A percentile compares a stretch with the other conserved stretches of the same genome.
phyloP scores from a whole-genome alignment of 176 grass and related monocot genomes.

The Poa pratensis region DNA sequence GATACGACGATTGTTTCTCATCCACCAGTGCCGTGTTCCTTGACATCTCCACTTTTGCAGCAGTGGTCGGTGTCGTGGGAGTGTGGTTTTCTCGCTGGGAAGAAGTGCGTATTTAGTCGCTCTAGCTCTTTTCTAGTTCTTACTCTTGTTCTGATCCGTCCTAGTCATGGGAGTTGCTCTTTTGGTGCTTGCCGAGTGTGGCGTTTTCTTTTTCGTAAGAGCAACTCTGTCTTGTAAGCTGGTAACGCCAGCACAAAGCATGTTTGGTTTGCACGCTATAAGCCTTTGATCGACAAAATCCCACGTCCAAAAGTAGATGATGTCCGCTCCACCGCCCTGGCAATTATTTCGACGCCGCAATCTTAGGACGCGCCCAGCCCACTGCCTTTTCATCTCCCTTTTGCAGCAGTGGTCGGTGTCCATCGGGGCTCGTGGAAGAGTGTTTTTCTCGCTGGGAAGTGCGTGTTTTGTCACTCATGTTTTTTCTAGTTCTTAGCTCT shows the following conservation, averaged over 20 bases:
- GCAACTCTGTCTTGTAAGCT: no score
- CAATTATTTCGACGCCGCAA: not conserved
- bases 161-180: not conserved
- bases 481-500: not conserved
- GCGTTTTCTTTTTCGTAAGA: no score
- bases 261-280: no score
- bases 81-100: not conserved
- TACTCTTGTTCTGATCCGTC: not conserved
- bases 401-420: not conserved
- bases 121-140: not conserved
- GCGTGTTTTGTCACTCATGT: not conserved
- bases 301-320: not conserved
- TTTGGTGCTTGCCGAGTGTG: not conserved
- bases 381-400: not conserved
- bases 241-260: no score
- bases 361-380: not conserved
- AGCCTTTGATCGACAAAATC: no score
- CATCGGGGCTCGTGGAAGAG: not conserved
- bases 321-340: not conserved
- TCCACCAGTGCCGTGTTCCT: not conserved
- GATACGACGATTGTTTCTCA: not conserved
- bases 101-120: not conserved
- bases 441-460: not conserved
- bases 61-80: not conserved
- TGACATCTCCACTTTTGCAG: not conserved